A percentile compares a stretch with the other conserved stretches of the same genome.
phyloP scores from a whole-genome alignment of 2,329 filamentous ascomycete species.

The Colletotrichum tanaceti region DNA sequence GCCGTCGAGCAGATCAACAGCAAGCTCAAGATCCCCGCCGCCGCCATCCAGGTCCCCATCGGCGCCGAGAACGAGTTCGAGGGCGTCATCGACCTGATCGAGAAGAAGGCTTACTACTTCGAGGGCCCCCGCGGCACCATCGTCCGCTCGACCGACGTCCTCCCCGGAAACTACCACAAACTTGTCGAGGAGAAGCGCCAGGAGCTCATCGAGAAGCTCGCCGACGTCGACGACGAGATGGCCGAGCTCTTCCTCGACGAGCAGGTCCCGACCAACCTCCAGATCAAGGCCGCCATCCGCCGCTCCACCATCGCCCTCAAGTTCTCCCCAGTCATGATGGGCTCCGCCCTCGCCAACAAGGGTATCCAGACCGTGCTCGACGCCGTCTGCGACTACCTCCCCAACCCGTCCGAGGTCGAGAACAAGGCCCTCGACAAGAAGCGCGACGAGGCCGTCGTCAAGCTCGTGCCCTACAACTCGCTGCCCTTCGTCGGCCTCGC shows the following conservation, averaged over 20 bases:
- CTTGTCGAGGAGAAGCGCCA: constrained; percentile 84
- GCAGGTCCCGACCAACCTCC: constrained; percentile 77
- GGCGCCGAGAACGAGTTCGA: constrained; percentile 91
- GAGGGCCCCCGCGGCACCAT: constrained; percentile 84
- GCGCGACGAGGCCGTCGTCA: constrained; percentile 81
- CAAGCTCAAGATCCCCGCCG: constrained; percentile 92
- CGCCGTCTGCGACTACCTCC: constrained; percentile 94
- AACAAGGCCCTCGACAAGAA: constrained; percentile 90
- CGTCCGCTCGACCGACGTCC: constrained; percentile 80
- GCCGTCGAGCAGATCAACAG: constrained; percentile 97
- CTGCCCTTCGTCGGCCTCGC: constrained; percentile 94
- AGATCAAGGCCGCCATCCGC: constrained; percentile 93
- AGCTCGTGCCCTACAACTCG: constrained; percentile 92
- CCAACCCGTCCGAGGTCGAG: constrained; percentile 88
- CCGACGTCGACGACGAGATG: constrained; percentile 98
- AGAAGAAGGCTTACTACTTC: constrained; percentile 94
- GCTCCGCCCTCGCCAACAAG: constrained; percentile 94
- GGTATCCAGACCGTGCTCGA: constrained; percentile 96
- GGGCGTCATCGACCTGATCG: constrained; percentile 91
- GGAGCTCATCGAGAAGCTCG: constrained; percentile 91
- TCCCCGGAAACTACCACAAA: constrained; percentile 82
- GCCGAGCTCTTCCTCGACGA: constrained; percentile 95
- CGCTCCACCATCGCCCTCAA: constrained; percentile 88
- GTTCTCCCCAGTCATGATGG: constrained; percentile 97
- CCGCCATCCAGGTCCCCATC: constrained; percentile 94